These are phyloP conservation scores for Nicotiana tomentosiformis DNA, from an alignment of 257 asterid genomes.

Conservation along the genomic window DNA sequence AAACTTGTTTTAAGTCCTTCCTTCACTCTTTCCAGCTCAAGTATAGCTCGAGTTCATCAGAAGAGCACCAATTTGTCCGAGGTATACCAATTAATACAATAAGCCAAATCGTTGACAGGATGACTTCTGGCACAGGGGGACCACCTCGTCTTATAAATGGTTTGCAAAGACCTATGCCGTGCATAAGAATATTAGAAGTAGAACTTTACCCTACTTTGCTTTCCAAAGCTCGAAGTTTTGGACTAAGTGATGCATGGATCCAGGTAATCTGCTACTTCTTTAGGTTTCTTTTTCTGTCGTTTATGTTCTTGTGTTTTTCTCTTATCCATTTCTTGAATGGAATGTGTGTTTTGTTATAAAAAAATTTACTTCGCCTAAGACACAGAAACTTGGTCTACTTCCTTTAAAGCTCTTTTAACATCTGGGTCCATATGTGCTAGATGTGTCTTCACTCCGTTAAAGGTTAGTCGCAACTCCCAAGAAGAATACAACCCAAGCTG, in stretches of 20 bases:
- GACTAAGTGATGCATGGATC: slow-evolving; percentile 91
- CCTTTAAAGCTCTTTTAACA: not conserved
- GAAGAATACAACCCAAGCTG: not conserved
- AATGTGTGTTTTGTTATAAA: not conserved
- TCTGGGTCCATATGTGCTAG: slow-evolving; percentile 1
- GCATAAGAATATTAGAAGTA: slow-evolving; percentile 76
- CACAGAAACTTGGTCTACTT: not conserved
- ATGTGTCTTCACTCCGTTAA: not conserved
- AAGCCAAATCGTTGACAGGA: slow-evolving; percentile 67
- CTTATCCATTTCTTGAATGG: not conserved
- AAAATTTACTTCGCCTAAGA: not conserved
- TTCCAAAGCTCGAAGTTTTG: slow-evolving; percentile 99
- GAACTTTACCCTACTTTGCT: slow-evolving; percentile 97
- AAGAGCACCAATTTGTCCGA: slow-evolving; percentile 98
- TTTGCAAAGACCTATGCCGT: slow-evolving; percentile 86
- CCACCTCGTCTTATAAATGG: slow-evolving; percentile 75
- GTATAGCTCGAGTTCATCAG: slow-evolving; percentile 76
- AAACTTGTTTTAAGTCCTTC: slow-evolving; percentile 5
- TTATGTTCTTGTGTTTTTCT: slow-evolving; percentile 5
- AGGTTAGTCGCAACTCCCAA: not conserved
- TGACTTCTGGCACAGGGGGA: slow-evolving; percentile 58
- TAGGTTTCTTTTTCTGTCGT: not conserved
- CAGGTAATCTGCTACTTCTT: slow-evolving; percentile 43
- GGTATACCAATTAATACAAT: slow-evolving; percentile 81
- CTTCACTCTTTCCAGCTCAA: slow-evolving; percentile 55